phyloP scores from a whole-genome alignment of 192 early-diverging fungal species.

The Coemansia javaensis region DNA sequence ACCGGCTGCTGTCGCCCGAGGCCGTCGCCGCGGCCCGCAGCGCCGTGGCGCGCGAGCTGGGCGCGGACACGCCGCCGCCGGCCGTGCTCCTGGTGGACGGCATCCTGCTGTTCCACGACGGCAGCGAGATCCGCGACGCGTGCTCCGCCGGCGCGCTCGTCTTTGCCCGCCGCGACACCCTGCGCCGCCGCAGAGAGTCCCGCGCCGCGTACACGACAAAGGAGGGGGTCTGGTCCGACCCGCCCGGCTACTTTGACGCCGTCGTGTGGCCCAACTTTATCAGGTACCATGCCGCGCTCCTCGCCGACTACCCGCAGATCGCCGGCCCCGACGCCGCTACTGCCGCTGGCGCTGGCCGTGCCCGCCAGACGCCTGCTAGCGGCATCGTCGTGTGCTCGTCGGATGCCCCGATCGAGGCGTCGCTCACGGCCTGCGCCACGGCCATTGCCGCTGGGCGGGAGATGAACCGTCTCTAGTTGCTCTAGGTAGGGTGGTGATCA shows the following conservation, averaged over 20 bases:
- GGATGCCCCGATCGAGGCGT: constrained; percentile 12
- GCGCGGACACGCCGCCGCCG: constrained; percentile 15
- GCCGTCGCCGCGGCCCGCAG: constrained; percentile 8
- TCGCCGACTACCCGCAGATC: constrained; percentile 13
- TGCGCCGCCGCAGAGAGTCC: constrained; percentile 60
- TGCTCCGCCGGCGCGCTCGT: constrained; percentile 43
- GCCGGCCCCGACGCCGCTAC: background rate
- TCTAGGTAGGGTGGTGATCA: background rate
- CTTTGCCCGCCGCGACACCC: constrained; percentile 54
- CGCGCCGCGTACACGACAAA: constrained; percentile 70
- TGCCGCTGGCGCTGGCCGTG: background rate
- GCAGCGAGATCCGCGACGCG: constrained; percentile 25
- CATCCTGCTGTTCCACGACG: constrained; percentile 67
- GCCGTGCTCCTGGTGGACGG: constrained; percentile 58
- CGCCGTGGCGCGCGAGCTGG: constrained; percentile 3
- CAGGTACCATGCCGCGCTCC: constrained; percentile 20
- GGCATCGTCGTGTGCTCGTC: constrained; percentile 35
- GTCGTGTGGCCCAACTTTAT: constrained; percentile 76
- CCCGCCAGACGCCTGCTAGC: no score
- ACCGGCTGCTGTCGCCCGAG: constrained; percentile 8
- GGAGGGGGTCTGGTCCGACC: constrained; percentile 73
- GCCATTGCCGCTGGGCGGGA: constrained; percentile 14
- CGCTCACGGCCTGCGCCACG: constrained; percentile 10
- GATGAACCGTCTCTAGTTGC: background rate
- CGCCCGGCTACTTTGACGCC: constrained; percentile 70